These are phyloP conservation scores for Solanum tacnaense DNA, from an alignment of 257 asterid genomes.

Conservation along the genomic window DNA sequence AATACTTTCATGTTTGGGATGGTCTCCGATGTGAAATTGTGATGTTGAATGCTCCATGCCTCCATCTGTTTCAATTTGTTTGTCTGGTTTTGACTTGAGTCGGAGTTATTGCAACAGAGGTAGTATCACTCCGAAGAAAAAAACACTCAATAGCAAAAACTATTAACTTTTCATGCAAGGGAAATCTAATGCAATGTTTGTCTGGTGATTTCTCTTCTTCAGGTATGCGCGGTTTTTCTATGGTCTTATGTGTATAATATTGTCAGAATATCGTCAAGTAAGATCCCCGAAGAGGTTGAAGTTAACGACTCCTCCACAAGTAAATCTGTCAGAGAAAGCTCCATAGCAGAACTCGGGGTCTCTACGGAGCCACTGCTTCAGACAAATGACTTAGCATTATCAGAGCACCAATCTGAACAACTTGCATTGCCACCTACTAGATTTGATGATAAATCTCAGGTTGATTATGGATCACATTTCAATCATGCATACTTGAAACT, in stretches of 20 bases:
- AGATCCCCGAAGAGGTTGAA: slow-evolving; percentile 37
- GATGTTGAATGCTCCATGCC: not conserved
- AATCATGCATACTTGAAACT: not conserved
- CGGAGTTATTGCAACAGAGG: not conserved
- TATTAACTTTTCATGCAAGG: not conserved
- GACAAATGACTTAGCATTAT: slow-evolving; percentile 10
- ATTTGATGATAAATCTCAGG: slow-evolving; percentile 29
- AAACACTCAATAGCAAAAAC: not conserved
- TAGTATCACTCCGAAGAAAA: not conserved
- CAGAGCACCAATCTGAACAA: slow-evolving; percentile 5
- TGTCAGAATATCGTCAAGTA: slow-evolving; percentile 45
- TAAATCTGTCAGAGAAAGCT: slow-evolving; percentile 23
- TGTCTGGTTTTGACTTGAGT: not conserved
- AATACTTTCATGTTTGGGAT: not conserved
- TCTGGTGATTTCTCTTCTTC: slow-evolving; percentile 2
- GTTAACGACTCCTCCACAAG: slow-evolving; percentile 24
- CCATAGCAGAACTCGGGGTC: slow-evolving; percentile 13
- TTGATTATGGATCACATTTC: slow-evolving; percentile 6
- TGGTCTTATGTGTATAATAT: slow-evolving; percentile 82
- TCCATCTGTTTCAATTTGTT: not conserved
- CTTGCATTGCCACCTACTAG: slow-evolving; percentile 17
- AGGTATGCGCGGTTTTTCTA: slow-evolving; percentile 69
- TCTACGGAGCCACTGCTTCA: slow-evolving; percentile 47
- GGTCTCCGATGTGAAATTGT: not conserved
- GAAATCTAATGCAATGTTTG: not conserved